Evolutionary conservation across 2,329 filamentous ascomycete genomes (phyloP), one percentile per base, ranked within the genome.

Genomic region (Neonectria neomacrospora): DNA sequence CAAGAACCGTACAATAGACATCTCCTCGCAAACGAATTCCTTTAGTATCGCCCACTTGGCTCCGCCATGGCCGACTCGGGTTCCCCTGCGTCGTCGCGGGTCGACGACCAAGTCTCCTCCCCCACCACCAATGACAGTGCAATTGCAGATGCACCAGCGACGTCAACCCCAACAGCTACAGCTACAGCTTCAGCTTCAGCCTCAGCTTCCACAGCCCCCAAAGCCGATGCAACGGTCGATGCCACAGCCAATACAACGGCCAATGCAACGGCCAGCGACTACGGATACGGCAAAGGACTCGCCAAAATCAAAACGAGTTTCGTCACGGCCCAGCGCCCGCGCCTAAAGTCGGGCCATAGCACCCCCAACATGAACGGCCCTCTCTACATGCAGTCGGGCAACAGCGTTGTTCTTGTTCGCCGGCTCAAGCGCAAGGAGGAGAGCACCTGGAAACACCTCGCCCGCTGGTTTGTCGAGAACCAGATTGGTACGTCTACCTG

Each of bases 381-480:
- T n/a, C 77, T 87, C 53, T 88, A 88, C 73, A 85, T 83, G 81
- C 85, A 87, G 74, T 81, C 80, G 34, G 75, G 78, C 69, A 81
- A 80, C 74, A 86, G 84, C 63, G 81, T 82, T 50, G 82, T 87
- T 51, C 79, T 87, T 26, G 82, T 87, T 50, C 82, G 85, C 70
- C 85, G 86, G 68, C 78, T 85, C 66, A 90, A 86, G 80, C 82
- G 83, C 74, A 89, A 88, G 77, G 86, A 88, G 54, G 86, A 90
- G 69, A 83, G 88, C 58, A 82, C 88, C 42, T 80, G 86, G 78
- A 88, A 85, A 73, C 84, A 85, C 64, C 78, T 91, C 48, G 85
- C 87, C 65, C 83, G 85, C 74, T 92, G 90, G 88, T 86, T 94
- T 76, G 88, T 93, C 70, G 83, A 91, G 74, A 92, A 95, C 77